These are phyloP conservation scores for Psilocybe tampanensis DNA, from an alignment of 768 basidiomycete species.

Conservation along the genomic window DNA sequence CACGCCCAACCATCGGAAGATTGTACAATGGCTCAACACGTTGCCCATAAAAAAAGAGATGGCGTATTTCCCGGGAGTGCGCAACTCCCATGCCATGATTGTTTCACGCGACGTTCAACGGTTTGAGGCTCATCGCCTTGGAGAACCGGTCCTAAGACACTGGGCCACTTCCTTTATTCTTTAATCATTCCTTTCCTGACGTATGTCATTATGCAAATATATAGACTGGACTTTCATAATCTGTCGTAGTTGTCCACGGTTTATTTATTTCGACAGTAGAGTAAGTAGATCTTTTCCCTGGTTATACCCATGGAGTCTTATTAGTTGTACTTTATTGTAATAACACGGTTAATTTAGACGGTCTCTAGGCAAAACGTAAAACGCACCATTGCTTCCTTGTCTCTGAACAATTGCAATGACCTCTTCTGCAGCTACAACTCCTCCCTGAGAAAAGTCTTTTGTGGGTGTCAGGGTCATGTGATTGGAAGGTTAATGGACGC, in stretches of 20 bases:
- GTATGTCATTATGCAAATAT: not conserved
- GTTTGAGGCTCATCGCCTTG: slow-evolving; percentile 58
- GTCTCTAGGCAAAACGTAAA: not conserved
- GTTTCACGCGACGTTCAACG: slow-evolving; percentile 66
- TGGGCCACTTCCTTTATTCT: slow-evolving; percentile 65
- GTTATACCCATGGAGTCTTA: not conserved
- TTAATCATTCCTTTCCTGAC: slow-evolving; percentile 11
- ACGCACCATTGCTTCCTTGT: too few relatives aligned
- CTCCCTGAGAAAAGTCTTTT: not conserved
- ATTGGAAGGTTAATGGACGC: not conserved
- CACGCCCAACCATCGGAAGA: slow-evolving; percentile 56
- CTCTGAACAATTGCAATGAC: not conserved
- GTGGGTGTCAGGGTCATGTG: slow-evolving; percentile 1
- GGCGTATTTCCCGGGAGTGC: slow-evolving; percentile 59
- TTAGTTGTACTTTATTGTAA: not conserved
- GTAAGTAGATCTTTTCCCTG: not conserved
- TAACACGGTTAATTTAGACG: not conserved
- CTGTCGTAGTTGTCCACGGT: not conserved
- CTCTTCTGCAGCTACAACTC: not conserved
- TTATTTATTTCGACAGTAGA: not conserved
- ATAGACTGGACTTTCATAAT: not conserved
- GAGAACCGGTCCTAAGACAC: slow-evolving; percentile 69
- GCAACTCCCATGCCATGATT: slow-evolving; percentile 74
- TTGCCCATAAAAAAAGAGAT: slow-evolving; percentile 75
- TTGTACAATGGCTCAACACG: slow-evolving; percentile 62